Evolutionary conservation across 202 grass and related monocot genomes (phyloP).

Genomic region (Digitaria exilis): DNA sequence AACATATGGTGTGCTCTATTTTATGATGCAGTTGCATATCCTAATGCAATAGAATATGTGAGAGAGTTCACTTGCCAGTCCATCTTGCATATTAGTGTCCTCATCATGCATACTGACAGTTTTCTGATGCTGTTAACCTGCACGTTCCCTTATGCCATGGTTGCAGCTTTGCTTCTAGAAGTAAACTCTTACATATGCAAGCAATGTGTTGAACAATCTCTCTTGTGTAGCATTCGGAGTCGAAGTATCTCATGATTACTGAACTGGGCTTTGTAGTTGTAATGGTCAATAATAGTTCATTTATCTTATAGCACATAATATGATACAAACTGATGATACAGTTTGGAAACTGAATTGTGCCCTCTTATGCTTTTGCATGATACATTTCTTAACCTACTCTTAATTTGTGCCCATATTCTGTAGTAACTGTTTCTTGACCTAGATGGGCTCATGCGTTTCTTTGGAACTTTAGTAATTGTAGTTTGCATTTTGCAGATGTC

Average conservation of each 20-base stretch:
- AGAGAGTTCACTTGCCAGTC: background rate
- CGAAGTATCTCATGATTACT: background rate
- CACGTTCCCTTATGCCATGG: background rate
- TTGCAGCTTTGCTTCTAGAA: background rate
- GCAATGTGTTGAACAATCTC: background rate
- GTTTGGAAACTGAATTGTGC: background rate
- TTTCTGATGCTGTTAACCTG: background rate
- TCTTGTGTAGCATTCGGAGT: background rate
- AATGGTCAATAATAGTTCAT: background rate
- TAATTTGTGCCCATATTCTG: background rate
- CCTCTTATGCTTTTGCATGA: background rate
- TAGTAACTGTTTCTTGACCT: background rate
- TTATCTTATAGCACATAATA: background rate
- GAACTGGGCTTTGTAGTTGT: background rate
- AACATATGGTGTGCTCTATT: background rate
- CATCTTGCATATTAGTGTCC: background rate
- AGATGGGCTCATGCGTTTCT: background rate
- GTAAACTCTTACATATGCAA: background rate
- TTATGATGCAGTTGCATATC: background rate
- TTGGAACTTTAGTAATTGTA: conserved; percentile 20
- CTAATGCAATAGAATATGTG: background rate
- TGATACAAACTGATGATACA: background rate
- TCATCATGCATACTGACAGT: background rate
- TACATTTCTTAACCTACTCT: too few relatives aligned
- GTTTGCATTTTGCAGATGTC: conserved; percentile 61